Conservation (phyloP, 768 basidiomycete genomes). For the Rhizopogon sp. region DNA sequence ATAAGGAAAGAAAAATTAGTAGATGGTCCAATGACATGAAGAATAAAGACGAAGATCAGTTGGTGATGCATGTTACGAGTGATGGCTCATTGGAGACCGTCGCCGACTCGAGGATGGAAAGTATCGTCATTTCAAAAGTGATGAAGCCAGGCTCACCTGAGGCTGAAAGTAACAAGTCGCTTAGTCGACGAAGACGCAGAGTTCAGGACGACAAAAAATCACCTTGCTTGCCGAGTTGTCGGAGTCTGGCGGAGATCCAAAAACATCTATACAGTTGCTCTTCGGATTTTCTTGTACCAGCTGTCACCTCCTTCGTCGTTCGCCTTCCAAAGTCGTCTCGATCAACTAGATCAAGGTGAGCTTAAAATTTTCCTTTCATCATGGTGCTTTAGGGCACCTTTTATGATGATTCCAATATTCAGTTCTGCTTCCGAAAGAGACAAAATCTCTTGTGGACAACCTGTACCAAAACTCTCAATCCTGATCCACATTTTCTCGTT, state of each 20-base stretch:
- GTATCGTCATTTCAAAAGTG: slow-evolving; percentile 50
- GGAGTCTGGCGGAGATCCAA: neutral
- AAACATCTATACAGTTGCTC: slow-evolving; percentile 39
- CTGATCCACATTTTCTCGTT: slow-evolving; percentile 34
- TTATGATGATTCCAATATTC: slow-evolving; percentile 49
- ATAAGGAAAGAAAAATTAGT: neutral
- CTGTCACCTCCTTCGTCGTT: neutral
- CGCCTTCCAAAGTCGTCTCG: slow-evolving; percentile 3
- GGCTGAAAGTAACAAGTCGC: neutral
- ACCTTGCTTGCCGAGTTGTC: neutral
- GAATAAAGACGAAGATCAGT: slow-evolving; percentile 28
- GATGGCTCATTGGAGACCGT: slow-evolving; percentile 61
- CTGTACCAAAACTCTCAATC: slow-evolving; percentile 41
- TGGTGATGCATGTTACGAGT: slow-evolving; percentile 76
- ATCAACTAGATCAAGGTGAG: slow-evolving; percentile 4
- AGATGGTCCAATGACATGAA: slow-evolving; percentile 7
- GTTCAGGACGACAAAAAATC: neutral
- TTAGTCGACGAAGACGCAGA: neutral
- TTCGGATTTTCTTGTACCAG: neutral
- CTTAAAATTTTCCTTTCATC: neutral
- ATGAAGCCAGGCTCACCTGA: slow-evolving; percentile 27
- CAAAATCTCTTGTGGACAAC: slow-evolving; percentile 73
- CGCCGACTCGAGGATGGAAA: slow-evolving; percentile 72
- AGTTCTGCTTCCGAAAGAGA: slow-evolving; percentile 86
- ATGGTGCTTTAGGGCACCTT: neutral